Base-by-base conservation (phyloP, 169 alveolate genomes). In the Haemoproteus tartakovskyi region DNA sequence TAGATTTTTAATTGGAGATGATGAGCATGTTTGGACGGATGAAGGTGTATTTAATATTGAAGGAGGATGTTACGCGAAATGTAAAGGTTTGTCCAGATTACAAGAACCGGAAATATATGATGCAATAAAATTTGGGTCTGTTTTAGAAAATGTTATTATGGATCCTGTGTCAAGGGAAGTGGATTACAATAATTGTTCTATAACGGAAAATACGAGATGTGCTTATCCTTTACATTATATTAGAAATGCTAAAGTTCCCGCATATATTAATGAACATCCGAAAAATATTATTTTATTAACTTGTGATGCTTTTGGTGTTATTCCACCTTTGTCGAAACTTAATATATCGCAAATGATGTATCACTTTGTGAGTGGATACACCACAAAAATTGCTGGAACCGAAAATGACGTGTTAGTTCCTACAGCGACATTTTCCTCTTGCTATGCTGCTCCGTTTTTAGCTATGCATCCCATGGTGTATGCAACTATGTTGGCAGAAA, bases 31-130 rank as follows among this genome's bases (percentile, higher is more conserved):
- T 51, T 97, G 99, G 98, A 93, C 97, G 2, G 97, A 93, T 56
- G 87, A 81, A 37, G 99, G 98, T 3, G 94, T 94, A 45, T 97
- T 97, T 91, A 97, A 97, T 94, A 93, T 97, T 60, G 99, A 97
- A 89, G 99, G 99, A 38, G 99, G 99, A 19, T 95, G 98, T 90
- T 96, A 96, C 70, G 99, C 98, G 40, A 95, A 95, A 81, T 89
- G 96, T 87, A 91, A 93, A 52, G 95, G 92, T 54, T 86, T 95
- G 21, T 60, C 92, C 54, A 62, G 81, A 37, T 97, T 89, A 63
- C 92, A 91, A 52, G 99, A 97, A 87, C 99, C 99, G 0, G 99
- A 97, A 87, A 95, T 97, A 14, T 95, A 60, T 86, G 91, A 93
- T 47, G 98, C 98, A 3, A 91, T 95, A 18, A 74, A 88, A 50